Percentiles rank a stretch among this genome's conserved stretches.
Evolutionary conservation across 768 basidiomycete genomes (phyloP).

Genomic region (Psilocybe cyanescens): DNA sequence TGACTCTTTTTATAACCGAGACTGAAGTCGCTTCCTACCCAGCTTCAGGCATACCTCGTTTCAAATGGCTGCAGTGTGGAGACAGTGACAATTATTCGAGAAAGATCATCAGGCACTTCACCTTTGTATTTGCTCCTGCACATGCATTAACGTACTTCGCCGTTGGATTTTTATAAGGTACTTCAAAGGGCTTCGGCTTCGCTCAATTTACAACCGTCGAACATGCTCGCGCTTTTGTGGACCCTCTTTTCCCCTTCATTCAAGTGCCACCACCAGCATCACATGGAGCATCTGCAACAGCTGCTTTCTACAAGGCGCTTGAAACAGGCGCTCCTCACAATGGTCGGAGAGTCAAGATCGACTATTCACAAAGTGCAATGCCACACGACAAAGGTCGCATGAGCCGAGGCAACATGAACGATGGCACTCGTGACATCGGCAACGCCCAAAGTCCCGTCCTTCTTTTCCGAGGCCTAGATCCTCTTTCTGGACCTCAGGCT

Average conservation of each 20-base stretch:
- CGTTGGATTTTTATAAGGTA: conserved; percentile 77
- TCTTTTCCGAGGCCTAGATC: conserved; percentile 89
- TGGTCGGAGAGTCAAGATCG: conserved; percentile 91
- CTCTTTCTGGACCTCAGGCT: conserved; percentile 84
- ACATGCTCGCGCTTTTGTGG: conserved; percentile 90
- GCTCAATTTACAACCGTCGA: conserved; percentile 88
- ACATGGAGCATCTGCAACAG: conserved; percentile 78
- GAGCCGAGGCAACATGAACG: conserved; percentile 73
- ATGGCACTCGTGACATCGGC: conserved; percentile 96
- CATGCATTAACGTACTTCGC: conserved; percentile 76
- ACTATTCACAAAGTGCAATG: conserved; percentile 87
- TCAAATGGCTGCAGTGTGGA: conserved; percentile 77
- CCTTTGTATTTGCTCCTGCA: conserved; percentile 71
- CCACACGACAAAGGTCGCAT: conserved; percentile 67
- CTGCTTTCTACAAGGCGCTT: conserved; percentile 74
- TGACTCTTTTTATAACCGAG: conserved; percentile 29
- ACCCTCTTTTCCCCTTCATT: conserved; percentile 88
- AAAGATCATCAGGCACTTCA: conserved; percentile 96
- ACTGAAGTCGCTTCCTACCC: conserved; percentile 44
- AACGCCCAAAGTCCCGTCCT: conserved; percentile 82
- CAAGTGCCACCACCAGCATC: conserved; percentile 91
- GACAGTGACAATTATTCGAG: conserved; percentile 94
- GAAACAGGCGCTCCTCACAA: conserved; percentile 73
- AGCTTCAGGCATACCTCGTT: conserved; percentile 82
- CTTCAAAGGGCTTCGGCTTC: conserved; percentile 96